Base-by-base conservation (phyloP, 148 eudicot genomes). In the Vaccinium macrocarpon region DNA sequence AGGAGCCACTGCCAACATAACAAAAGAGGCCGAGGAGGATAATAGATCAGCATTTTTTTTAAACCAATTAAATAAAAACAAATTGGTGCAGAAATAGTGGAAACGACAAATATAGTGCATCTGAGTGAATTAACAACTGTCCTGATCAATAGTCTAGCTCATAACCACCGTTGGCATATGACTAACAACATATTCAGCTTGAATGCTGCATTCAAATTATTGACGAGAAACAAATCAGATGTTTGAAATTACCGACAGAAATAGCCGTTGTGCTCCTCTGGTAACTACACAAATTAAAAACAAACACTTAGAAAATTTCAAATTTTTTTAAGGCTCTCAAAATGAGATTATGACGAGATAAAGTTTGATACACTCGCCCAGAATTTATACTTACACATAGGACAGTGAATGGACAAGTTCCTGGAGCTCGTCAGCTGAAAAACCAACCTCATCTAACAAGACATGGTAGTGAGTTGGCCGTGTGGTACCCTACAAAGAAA, bases 401-500 rank as follows among this genome's bases (percentile, higher is more conserved):
- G 94, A 94, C 6, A 93, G 93, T 7, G 90, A 89, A 78, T 95
- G 98, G 8, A 97, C 99, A 23, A 95, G 92, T 75, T 95, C 97
- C 88, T 97, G 99, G 25, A 97, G 90, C 79, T 95, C 98, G 90
- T 97, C 99, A 6, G 98, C 86, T 7, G 96, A 86, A 76, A 95
- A 93, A 61, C 98, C 95, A 68, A 95, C 85, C 90, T 97, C 98
- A 42, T 97, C 99, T 5, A 78, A 66, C 84, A 97, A 84, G 23
- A 97, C 98, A 82, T 97, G 99, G 66, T 97, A 97, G 68, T 97
- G 99, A 0, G 99, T 97, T 11, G 99, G 99, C 79, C 99, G 88
- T 3, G 98, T 93, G 0, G 99, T 97, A 15, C 99, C 99, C 99
- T 97, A 53, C 0, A 6, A 57, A 50, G 35, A 9, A 66, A 16